A percentile compares a stretch with the other conserved stretches of the same genome.
Evolutionary conservation across 495 filamentous ascomycete genomes (phyloP).

Genomic region (Xylaria venustula): DNA sequence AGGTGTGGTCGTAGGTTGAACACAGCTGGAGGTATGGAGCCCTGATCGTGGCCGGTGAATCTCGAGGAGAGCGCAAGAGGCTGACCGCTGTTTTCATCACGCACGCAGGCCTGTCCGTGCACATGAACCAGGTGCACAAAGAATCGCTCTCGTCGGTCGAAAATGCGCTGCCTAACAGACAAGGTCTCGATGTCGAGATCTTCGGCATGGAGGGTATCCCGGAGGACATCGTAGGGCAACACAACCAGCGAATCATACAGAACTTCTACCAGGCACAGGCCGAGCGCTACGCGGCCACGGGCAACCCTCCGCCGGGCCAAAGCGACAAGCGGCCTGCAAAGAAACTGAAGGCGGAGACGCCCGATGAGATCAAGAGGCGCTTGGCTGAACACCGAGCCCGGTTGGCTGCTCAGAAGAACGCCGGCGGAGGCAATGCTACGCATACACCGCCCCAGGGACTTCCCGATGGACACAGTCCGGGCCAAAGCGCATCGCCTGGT

Average conservation of each 20-base stretch:
- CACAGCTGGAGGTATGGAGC: conserved; percentile 81
- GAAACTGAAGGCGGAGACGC: conserved; percentile 75
- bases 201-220: conserved; percentile 98
- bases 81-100: conserved; percentile 26
- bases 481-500: conserved; percentile 51
- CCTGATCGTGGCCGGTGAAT: neutral
- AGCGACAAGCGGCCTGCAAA: conserved; percentile 59
- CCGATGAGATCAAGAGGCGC: conserved; percentile 77
- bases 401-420: conserved; percentile 57
- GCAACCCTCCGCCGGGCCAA: conserved; percentile 71
- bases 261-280: conserved; percentile 83
- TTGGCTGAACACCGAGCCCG: conserved; percentile 77
- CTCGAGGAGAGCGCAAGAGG: neutral
- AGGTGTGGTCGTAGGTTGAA: conserved; percentile 83
- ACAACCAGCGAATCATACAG: conserved; percentile 78
- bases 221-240: conserved; percentile 74
- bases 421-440: conserved; percentile 56
- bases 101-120: conserved; percentile 84
- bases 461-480: conserved; percentile 53
- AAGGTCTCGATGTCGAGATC: conserved; percentile 86
- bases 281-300: conserved; percentile 76
- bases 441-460: conserved; percentile 58
- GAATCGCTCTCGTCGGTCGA: conserved; percentile 82
- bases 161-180: conserved; percentile 83
- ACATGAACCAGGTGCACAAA: conserved; percentile 98